These are phyloP conservation scores for Ophiostoma fasciatum DNA, from an alignment of 2,329 filamentous ascomycete genomes.

Conservation along the genomic window DNA sequence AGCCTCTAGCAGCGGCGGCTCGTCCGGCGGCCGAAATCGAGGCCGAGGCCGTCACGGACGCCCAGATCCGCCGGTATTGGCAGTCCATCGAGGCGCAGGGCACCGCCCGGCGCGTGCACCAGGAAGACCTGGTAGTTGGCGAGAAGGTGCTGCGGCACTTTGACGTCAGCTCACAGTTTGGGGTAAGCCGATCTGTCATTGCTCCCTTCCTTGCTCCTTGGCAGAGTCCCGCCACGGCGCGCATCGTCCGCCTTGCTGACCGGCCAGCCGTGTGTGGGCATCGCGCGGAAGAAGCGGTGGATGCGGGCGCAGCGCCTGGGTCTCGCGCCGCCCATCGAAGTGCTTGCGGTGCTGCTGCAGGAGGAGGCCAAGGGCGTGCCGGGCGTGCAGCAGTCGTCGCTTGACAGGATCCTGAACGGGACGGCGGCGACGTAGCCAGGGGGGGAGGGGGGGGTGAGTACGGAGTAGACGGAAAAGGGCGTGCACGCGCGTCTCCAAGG, in stretches of 20 bases:
- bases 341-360: constrained; percentile 68
- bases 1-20: constrained; percentile 11
- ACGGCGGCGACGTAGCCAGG: constrained; percentile 14
- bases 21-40: constrained; percentile 26
- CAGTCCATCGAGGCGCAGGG: constrained; percentile 52
- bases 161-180: constrained; percentile 82
- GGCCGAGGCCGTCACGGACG: constrained; percentile 42
- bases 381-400: constrained; percentile 51
- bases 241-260: no score
- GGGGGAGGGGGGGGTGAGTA: no score
- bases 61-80: constrained; percentile 69
- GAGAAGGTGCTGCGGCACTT: constrained; percentile 89
- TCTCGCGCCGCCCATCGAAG: constrained; percentile 78
- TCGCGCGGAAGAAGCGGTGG: constrained; percentile 71
- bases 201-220: not conserved
- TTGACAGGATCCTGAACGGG: constrained; percentile 51
- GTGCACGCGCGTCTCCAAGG: no score
- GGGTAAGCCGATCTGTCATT: constrained; percentile 44
- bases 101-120: constrained; percentile 59
- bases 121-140: constrained; percentile 51
- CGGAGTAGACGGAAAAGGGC: no score
- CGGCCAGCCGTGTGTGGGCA: constrained; percentile 74
- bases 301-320: constrained; percentile 68
- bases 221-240: no score
- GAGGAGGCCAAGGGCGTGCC: constrained; percentile 44